phyloP scores from a whole-genome alignment of 306 rosid species.

The Echinosophora koreensis region DNA sequence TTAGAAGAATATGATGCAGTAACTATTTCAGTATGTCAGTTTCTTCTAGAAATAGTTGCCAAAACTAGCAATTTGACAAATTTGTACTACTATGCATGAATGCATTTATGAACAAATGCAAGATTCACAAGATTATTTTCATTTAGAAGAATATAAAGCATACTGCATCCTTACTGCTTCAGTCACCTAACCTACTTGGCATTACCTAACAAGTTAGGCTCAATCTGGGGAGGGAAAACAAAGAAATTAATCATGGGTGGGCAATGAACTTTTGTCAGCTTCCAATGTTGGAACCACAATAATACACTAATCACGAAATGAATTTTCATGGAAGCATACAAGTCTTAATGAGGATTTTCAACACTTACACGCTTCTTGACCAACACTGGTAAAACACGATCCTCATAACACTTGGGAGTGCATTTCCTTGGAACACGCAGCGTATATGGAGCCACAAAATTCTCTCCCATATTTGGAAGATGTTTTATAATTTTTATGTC shows the following conservation, averaged over 20 bases:
- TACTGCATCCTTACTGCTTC: background rate
- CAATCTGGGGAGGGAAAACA: background rate
- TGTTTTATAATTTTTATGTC: slow-evolving; percentile 73
- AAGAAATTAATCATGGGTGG: no score
- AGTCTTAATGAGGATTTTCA: background rate
- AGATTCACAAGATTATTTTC: background rate
- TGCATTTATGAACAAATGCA: background rate
- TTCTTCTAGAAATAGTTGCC: background rate
- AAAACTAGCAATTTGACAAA: background rate
- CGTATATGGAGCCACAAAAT: slow-evolving; percentile 54
- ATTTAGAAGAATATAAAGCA: background rate
- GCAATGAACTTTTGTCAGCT: background rate
- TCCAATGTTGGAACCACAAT: background rate
- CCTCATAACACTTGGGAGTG: slow-evolving; percentile 67
- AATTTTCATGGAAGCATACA: background rate
- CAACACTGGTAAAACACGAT: slow-evolving; percentile 75
- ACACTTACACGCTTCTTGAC: slow-evolving; percentile 73
- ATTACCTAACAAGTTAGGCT: background rate
- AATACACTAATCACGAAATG: background rate
- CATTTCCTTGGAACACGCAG: slow-evolving; percentile 95
- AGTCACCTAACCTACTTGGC: background rate
- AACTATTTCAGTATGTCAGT: background rate
- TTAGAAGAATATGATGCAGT: no score
- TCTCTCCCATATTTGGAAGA: slow-evolving; percentile 62
- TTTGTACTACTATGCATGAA: background rate